Evolutionary conservation across 192 early-diverging fungal species (phyloP).

Genomic region (Backusella sp.): DNA sequence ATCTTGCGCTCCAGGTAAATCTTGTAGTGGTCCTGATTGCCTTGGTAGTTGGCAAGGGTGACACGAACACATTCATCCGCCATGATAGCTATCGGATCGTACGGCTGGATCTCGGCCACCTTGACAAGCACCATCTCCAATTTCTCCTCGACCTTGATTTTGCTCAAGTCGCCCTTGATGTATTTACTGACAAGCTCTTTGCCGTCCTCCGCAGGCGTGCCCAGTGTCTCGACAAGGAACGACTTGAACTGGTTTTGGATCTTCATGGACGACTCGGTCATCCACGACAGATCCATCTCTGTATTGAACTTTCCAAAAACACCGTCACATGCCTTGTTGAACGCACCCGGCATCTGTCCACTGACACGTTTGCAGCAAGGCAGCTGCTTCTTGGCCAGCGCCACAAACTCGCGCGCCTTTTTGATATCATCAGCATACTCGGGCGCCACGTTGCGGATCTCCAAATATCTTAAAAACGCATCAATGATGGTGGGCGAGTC

Average conservation of each 20-base stretch:
- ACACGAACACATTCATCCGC: constrained; percentile 5
- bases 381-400: constrained; percentile 44
- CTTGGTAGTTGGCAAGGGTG: neutral
- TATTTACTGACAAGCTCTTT: neutral
- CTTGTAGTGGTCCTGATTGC: neutral
- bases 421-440: constrained; percentile 51
- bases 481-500: constrained; percentile 43
- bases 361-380: constrained; percentile 46
- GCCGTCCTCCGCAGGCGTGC: constrained; percentile 3
- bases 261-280: neutral
- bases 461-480: constrained; percentile 49
- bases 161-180: neutral
- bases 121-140: constrained; percentile 2
- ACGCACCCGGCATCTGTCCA: constrained; percentile 39
- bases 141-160: neutral
- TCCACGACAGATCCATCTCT: constrained; percentile 8
- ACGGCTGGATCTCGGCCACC: neutral
- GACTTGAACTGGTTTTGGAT: neutral
- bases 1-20: constrained; percentile 28
- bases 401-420: constrained; percentile 39
- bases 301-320: constrained; percentile 45
- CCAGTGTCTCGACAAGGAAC: constrained; percentile 19
- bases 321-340: constrained; percentile 53
- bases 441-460: constrained; percentile 46
- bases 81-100: neutral